phyloP scores from a whole-genome alignment of 202 grass and related monocot genomes.

The Eragrostis tef region DNA sequence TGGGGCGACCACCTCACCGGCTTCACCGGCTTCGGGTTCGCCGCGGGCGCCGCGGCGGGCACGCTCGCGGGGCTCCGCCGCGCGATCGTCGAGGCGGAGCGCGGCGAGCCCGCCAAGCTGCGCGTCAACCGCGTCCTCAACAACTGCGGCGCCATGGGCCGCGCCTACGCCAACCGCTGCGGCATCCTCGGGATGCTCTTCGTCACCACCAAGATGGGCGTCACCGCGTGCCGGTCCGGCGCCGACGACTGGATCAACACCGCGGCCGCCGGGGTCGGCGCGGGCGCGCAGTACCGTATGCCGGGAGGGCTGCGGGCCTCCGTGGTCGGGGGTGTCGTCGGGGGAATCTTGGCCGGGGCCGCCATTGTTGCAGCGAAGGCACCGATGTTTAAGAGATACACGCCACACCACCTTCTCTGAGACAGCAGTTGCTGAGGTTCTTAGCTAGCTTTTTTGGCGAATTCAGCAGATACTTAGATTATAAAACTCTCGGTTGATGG shows the following conservation, averaged over 20 bases:
- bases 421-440: neutral
- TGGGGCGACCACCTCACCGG: slow-evolving; percentile 48
- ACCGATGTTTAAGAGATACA: slow-evolving; percentile 38
- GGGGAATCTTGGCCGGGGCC: slow-evolving; percentile 47
- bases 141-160: slow-evolving; percentile 41
- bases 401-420: slow-evolving; percentile 33
- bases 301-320: slow-evolving; percentile 50
- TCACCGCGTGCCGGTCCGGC: neutral
- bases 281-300: slow-evolving; percentile 50
- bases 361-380: slow-evolving; percentile 13
- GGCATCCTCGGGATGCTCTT: slow-evolving; percentile 46
- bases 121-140: slow-evolving; percentile 49
- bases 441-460: neutral
- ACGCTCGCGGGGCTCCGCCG: slow-evolving; percentile 27
- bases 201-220: slow-evolving; percentile 25
- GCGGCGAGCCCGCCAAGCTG: slow-evolving; percentile 43
- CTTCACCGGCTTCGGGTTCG: slow-evolving; percentile 47
- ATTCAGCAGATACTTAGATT: too few species aligned
- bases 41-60: slow-evolving; percentile 43
- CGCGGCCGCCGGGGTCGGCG: slow-evolving; percentile 17
- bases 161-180: slow-evolving; percentile 41
- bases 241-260: slow-evolving; percentile 45
- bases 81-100: slow-evolving; percentile 35
- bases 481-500: too few species aligned
- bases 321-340: slow-evolving; percentile 42